Percentiles rank a stretch among this genome's conserved stretches.
Conservation (phyloP, 2,329 filamentous ascomycete genomes). For the Trichoderma cornu-damae region DNA sequence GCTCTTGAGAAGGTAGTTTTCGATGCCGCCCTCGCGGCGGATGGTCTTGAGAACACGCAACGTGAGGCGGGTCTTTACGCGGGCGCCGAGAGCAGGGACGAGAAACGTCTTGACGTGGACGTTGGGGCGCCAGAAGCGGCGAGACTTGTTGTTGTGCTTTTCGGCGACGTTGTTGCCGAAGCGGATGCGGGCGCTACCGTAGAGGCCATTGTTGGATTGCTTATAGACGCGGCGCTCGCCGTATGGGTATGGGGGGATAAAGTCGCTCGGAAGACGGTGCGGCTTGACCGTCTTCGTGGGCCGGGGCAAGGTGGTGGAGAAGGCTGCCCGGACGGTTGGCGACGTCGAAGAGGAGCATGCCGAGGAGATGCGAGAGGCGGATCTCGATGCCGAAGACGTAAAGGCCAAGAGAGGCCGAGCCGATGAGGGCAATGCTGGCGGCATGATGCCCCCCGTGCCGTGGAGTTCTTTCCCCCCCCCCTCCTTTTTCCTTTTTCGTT, state of each 20-base stretch:
- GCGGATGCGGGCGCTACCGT: constrained; percentile 64
- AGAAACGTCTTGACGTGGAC: constrained; percentile 64
- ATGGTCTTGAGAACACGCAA: constrained; percentile 67
- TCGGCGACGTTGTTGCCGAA: constrained; percentile 77
- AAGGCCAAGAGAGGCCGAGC: constrained; percentile 12
- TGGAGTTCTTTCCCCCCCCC: not conserved
- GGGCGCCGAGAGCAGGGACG: constrained; percentile 55
- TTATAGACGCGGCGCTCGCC: constrained; percentile 68
- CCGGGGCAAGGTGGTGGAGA: constrained; percentile 36
- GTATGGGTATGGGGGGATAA: constrained; percentile 67
- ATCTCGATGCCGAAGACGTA: not conserved
- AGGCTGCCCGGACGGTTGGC: constrained; percentile 24
- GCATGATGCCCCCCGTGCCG: not conserved
- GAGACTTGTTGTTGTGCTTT: constrained; percentile 63
- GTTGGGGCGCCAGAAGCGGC: constrained; percentile 71
- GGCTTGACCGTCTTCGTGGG: constrained; percentile 40
- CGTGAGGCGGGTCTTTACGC: constrained; percentile 63
- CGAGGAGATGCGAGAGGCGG: constrained; percentile 18
- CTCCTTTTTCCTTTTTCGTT: not conserved
- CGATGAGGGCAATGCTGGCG: constrained; percentile 5
- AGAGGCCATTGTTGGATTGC: constrained; percentile 71
- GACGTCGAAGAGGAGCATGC: not conserved
- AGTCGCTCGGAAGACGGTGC: constrained; percentile 42
- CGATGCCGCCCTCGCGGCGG: constrained; percentile 80
- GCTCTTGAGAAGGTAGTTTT: constrained; percentile 82